Conservation (phyloP, 768 basidiomycete species). For the Amanita fuliginea region DNA sequence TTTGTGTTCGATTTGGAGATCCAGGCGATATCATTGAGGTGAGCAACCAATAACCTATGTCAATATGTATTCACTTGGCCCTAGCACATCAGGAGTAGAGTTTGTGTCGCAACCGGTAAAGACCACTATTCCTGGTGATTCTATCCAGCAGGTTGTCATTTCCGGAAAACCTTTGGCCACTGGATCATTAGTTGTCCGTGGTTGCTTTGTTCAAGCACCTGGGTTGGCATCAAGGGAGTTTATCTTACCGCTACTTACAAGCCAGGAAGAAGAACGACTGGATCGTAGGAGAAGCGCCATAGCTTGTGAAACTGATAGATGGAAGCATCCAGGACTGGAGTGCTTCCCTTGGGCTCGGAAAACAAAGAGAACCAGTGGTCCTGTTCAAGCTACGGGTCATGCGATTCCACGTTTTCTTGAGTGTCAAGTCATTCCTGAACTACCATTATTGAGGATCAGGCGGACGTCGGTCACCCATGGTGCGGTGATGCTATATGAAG, state of each 20-base stretch:
- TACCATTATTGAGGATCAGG: conserved; percentile 79
- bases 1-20: conserved; percentile 89
- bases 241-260: conserved; percentile 60
- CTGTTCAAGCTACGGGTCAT: conserved; percentile 11
- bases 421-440: conserved; percentile 76
- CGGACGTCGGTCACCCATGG: conserved; percentile 88
- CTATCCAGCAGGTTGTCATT: conserved; percentile 64
- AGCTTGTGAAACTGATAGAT: conserved; percentile 55
- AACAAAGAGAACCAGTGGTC: conserved; percentile 26
- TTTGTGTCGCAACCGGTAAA: conserved; percentile 59
- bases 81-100: conserved; percentile 71
- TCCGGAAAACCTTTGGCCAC: conserved; percentile 52
- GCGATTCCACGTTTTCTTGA: conserved; percentile 46
- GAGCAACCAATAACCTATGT: conserved; percentile 7
- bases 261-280: conserved; percentile 56
- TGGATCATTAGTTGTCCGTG: conserved; percentile 64
- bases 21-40: conserved; percentile 77
- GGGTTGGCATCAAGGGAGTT: conserved; percentile 67
- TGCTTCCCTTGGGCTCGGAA: conserved; percentile 51
- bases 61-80: conserved; percentile 2
- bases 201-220: conserved; percentile 67
- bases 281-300: conserved; percentile 46
- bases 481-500: conserved; percentile 90
- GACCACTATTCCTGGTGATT: conserved; percentile 61
- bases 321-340: conserved; percentile 67